Percentiles rank a stretch among this genome's conserved stretches.
Conservation (phyloP, 108 stramenopile species). For the Pelagomonas calceolata region DNA sequence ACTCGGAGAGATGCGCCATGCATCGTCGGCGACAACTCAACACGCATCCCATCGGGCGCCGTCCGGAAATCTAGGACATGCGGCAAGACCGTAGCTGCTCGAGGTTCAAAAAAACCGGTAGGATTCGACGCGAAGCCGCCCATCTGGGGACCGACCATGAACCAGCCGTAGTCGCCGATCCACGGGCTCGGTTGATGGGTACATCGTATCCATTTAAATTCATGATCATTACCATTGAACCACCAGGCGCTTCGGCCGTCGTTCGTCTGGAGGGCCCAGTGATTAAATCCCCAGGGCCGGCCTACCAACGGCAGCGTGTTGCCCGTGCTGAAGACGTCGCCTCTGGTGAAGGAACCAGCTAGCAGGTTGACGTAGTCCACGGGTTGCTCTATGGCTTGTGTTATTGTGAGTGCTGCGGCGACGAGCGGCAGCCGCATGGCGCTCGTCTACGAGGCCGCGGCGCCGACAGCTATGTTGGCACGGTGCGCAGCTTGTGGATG, state of each 20-base stretch:
- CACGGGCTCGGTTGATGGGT: constrained; percentile 30
- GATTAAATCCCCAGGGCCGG: constrained; percentile 13
- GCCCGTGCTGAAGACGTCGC: not conserved
- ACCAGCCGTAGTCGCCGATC: constrained; percentile 27
- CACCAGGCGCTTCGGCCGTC: not conserved
- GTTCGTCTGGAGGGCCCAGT: constrained; percentile 8
- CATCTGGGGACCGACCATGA: constrained; percentile 5
- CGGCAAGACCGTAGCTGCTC: not conserved
- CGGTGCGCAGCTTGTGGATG: too few species aligned
- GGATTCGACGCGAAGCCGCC: constrained; percentile 4
- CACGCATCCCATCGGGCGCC: constrained; percentile 4
- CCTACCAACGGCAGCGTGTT: constrained; percentile 8
- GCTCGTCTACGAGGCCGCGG: too few species aligned
- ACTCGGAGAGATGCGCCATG: constrained; percentile 9
- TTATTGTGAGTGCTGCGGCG: too few species aligned
- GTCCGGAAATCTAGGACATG: not conserved
- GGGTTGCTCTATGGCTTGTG: not conserved
- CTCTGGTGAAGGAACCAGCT: not conserved
- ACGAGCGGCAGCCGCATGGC: too few species aligned
- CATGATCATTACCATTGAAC: not conserved
- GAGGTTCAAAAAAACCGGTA: constrained; percentile 11
- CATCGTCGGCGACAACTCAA: constrained; percentile 11
- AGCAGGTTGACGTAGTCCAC: not conserved
- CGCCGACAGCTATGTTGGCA: too few species aligned
- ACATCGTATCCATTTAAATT: not conserved